Evolutionary conservation across 2,329 filamentous ascomycete genomes (phyloP), one percentile per base, ranked within the genome.

Genomic region (Penicillium occitanis): DNA sequence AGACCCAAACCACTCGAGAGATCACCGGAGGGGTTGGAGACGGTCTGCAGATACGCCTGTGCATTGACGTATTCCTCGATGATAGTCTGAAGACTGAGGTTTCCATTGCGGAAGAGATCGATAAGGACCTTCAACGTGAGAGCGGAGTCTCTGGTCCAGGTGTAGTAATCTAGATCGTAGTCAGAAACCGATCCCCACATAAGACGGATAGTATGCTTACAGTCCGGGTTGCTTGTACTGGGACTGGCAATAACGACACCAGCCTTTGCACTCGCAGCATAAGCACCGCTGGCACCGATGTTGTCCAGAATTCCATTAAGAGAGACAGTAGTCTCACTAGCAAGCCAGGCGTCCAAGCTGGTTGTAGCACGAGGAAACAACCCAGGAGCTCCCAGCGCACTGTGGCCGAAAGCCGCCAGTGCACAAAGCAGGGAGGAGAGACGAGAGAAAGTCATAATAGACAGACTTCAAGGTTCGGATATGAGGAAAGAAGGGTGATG

Each of bases 61-160:
- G 89, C 78, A 28, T 79, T 82, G 71, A 92, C 86, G 71, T 90
- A 94, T 70, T 90, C 83, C 70, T 91, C 82, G 58, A 94, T 89
- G 42, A 83, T 76, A 7, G 75, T 78, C 71, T 90, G 87, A 22
- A 92, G 79, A 17, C 78, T 77, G 1, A 81, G 77, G 69, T 90
- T 30, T 57, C 89, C 90, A 60, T 79, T 80, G 66, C 86, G 80
- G 73, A 92, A 90, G 22, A 86, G 82, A 71, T 93, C 91, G 8
- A 90, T 81, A 17, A 93, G 77, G 28, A 81, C 80, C 78, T 91
- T 92, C 79, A 90, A 86, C 2, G 87, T 87, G 35, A 93, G 82
- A 28, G 88, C 89, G 17, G 89, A 85, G 75, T 94, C 91, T 72
- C 91, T 82, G 1, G 88, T 92, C 91, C 91, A 94, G 0, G 90